Base-by-base conservation (phyloP, 2,329 filamentous ascomycete genomes). In the Ceratocystiopsis sp. region DNA sequence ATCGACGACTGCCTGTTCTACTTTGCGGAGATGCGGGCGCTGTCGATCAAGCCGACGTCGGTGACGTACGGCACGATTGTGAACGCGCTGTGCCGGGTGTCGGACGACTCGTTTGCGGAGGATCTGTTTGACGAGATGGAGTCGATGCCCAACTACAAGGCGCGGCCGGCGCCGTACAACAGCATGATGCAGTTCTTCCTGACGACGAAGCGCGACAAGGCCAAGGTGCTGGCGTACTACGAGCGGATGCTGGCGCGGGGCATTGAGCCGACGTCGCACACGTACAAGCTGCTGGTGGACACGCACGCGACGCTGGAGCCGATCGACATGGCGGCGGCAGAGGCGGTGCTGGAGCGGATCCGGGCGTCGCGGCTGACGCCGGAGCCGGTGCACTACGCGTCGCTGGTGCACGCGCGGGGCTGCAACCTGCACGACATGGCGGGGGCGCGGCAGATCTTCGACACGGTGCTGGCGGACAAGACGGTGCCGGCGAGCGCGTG, bases 91-190 rank as follows among this genome's bases (percentile, higher is more conserved):
- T 95, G 87, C 70, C 84, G 91, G 53, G 91, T 96, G 44, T 94
- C 86, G 52, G 91, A 98, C 53, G 89, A 96, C 65, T 93, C 89
- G 57, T 94, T 95, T 58, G 91, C 91, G 25, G 91, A 95, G 57
- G 86, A 96, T 62, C 76, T 96, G 53, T 98, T 98, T 57, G 86
- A 96, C 57, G 91, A 98, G 66, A 98, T 98, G 91, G 91, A 98
- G 67, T 77, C 80, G 39, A 94, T 93, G 80, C 81, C 86, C 45
- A 98, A 98, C 67, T 98, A 98, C 74, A 96, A 95, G 69, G 85
- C 91, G 36, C 81, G 91, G 11, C 87, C 91, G 21, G 91, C 91
- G 19, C 91, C 91, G 1, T 98, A 98, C 71, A 95, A 98, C 69
- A 93, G 85, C 62, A 83, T 98, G 78, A 98, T 98, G 77, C 91